Conservation (phyloP, 129 eudicot genomes). For the sunflower (Helianthus annuus) region DNA sequence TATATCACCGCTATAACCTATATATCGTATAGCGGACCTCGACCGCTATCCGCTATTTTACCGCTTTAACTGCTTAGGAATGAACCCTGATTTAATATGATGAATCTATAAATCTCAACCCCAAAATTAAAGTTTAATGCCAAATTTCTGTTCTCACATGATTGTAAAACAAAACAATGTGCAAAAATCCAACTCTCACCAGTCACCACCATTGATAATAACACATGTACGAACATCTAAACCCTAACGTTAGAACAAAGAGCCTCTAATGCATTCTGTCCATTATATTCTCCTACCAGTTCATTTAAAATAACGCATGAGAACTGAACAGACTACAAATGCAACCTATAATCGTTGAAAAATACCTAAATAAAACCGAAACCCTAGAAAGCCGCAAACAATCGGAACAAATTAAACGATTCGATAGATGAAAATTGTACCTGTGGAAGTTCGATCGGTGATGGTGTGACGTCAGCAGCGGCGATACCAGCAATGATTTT, state of each 20-base stretch:
- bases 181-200: background rate
- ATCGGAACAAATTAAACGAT: background rate
- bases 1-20: no score
- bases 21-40: no score
- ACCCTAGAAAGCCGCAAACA: background rate
- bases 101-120: background rate
- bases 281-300: no score
- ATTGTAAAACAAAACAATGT: background rate
- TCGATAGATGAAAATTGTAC: background rate
- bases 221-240: background rate
- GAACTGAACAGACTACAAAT: no score
- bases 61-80: no score
- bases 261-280: no score
- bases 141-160: background rate
- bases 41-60: no score
- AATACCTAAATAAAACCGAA: background rate
- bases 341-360: no score
- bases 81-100: background rate
- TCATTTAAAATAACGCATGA: no score
- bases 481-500: background rate
- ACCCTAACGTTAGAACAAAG: no score
- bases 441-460: background rate
- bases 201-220: background rate
- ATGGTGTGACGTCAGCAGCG: background rate
- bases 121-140: background rate